phyloP scores from a whole-genome alignment of 1,284 basidiomycete species.

The Trametes polyzona region DNA sequence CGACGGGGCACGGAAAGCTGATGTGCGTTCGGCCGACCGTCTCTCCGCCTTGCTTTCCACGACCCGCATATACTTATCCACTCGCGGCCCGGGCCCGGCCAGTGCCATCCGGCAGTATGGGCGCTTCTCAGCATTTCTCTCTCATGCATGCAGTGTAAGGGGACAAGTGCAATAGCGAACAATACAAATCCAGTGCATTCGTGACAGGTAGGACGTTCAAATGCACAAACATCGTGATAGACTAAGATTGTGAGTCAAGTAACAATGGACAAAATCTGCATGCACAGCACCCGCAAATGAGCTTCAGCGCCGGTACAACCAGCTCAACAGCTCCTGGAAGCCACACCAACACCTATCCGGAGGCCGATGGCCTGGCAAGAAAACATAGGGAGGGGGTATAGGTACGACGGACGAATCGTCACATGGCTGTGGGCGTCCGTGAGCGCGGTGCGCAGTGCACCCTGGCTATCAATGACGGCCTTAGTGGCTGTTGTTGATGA shows the following conservation, averaged over 20 bases:
- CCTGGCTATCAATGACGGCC: not conserved
- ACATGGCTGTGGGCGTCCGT: conserved; percentile 1
- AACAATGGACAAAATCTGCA: conserved; percentile 16
- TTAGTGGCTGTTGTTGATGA: conserved; percentile 36
- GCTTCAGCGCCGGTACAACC: conserved; percentile 21
- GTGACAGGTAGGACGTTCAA: not conserved
- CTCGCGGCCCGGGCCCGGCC: not conserved
- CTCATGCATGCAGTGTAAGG: too few relatives aligned
- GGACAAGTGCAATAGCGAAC: too few relatives aligned
- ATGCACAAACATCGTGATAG: conserved; percentile 21
- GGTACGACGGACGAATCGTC: conserved; percentile 7
- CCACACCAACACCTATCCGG: conserved; percentile 33
- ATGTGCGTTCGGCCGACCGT: conserved; percentile 8
- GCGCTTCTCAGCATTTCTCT: too few relatives aligned
- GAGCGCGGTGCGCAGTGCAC: not conserved
- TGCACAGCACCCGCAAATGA: conserved; percentile 28
- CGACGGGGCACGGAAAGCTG: conserved; percentile 4
- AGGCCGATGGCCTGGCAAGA: conserved; percentile 30
- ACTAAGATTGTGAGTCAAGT: not conserved
- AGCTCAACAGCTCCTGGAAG: conserved; percentile 13
- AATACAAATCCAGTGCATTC: conserved; percentile 1
- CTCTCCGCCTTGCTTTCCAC: not conserved
- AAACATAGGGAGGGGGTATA: conserved; percentile 31
- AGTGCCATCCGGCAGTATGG: too few relatives aligned
- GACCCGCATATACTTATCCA: not conserved